Conservation (phyloP, 805 yeast genomes). For the Isabelozyma rhagii region DNA sequence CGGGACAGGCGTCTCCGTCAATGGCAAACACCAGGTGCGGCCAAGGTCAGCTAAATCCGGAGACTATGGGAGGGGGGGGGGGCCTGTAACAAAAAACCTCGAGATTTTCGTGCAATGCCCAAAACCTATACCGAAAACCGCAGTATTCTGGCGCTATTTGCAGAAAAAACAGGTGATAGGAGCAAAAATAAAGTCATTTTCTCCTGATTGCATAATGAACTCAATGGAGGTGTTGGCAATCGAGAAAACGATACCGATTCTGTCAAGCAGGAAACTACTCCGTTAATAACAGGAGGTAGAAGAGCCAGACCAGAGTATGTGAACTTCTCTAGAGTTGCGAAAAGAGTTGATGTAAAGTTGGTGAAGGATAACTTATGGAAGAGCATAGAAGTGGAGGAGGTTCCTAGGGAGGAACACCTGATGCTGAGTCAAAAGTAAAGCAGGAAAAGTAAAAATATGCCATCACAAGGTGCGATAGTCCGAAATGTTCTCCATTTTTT, state of each 20-base stretch:
- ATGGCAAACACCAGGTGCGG: too few species aligned
- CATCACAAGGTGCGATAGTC: background rate
- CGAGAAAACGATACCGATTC: slow-evolving; percentile 7
- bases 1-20: too few species aligned
- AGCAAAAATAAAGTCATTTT: background rate
- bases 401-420: too few species aligned
- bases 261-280: slow-evolving; percentile 11
- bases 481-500: background rate
- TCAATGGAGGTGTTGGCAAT: background rate
- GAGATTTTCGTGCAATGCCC: background rate
- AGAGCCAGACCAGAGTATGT: slow-evolving; percentile 36
- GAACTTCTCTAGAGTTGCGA: slow-evolving; percentile 41
- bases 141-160: background rate
- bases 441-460: background rate
- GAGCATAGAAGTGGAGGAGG: slow-evolving; percentile 20
- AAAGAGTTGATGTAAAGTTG: slow-evolving; percentile 38
- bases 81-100: too few species aligned
- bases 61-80: too few species aligned
- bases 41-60: too few species aligned
- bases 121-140: background rate
- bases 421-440: too few species aligned
- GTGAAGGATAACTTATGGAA: slow-evolving; percentile 42
- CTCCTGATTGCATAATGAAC: background rate
- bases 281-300: slow-evolving; percentile 17
- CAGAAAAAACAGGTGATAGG: background rate